phyloP scores from a whole-genome alignment of 2,329 filamentous ascomycete genomes.

The Colletotrichum lupini region DNA sequence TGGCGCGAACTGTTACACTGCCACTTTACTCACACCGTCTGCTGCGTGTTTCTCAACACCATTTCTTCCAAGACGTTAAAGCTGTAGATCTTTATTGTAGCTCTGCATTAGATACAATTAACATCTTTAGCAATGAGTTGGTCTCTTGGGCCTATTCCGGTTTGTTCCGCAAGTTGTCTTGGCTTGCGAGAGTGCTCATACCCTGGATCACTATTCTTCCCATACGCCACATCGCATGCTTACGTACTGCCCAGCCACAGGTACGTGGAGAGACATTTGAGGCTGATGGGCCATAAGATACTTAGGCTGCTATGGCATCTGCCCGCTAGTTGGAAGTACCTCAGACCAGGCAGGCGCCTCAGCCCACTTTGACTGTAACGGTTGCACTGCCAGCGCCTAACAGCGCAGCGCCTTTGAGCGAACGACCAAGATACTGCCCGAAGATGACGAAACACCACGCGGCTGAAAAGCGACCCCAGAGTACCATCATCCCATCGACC shows the following conservation, averaged over 20 bases:
- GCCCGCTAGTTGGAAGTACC: conserved; percentile 19
- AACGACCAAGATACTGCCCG: conserved; percentile 22
- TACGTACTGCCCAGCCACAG: conserved; percentile 16
- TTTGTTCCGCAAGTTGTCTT: conserved; percentile 5
- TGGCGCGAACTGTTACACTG: neutral
- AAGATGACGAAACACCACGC: conserved; percentile 36
- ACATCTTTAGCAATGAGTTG: neutral
- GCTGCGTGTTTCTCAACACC: conserved; percentile 24
- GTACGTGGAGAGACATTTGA: neutral
- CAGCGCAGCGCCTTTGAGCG: conserved; percentile 17
- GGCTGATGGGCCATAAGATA: neutral
- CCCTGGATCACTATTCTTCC: neutral
- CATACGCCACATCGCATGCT: neutral
- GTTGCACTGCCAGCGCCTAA: conserved; percentile 29
- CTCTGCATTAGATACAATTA: neutral
- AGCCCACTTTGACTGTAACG: conserved; percentile 20
- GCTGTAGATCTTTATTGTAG: neutral
- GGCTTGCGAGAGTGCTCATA: neutral
- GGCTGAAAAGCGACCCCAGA: conserved; percentile 32
- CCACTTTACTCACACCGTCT: conserved; percentile 9
- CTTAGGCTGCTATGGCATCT: neutral
- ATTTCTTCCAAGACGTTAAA: conserved; percentile 13
- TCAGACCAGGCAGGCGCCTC: conserved; percentile 4
- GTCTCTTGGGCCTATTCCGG: neutral
- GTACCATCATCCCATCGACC: conserved; percentile 26